These are phyloP conservation scores for Trypanosoma mega DNA, from an alignment of 208 protist genomes.

Conservation along the genomic window DNA sequence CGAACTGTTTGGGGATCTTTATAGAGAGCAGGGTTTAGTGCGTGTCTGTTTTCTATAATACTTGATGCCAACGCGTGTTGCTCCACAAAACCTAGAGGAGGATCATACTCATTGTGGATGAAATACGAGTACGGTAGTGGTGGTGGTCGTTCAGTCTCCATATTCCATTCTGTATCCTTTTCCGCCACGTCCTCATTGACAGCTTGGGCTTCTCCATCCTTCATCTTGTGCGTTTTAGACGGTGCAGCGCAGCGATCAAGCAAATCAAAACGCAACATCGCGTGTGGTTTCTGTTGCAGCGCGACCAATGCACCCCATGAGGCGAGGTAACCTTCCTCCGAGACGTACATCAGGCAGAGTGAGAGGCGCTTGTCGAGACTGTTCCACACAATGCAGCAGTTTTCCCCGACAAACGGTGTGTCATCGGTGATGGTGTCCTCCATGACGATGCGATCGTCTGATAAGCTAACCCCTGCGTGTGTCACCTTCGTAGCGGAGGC, in stretches of 20 bases:
- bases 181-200: neutral
- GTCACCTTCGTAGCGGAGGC: too few species aligned
- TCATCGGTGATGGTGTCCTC: constrained; percentile 75
- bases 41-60: constrained; percentile 63
- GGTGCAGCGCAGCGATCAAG: too few species aligned
- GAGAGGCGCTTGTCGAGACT: constrained; percentile 73
- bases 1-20: constrained; percentile 37
- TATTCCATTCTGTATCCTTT: neutral
- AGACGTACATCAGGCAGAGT: constrained; percentile 79
- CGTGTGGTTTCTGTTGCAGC: constrained; percentile 73
- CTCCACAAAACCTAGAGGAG: constrained; percentile 74
- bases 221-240: too few species aligned
- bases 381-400: constrained; percentile 89
- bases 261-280: constrained; percentile 49
- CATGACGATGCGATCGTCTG: constrained; percentile 35
- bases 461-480: too few species aligned
- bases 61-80: constrained; percentile 68
- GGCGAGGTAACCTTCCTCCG: constrained; percentile 64
- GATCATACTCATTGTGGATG: constrained; percentile 64
- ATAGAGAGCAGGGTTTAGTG: constrained; percentile 44
- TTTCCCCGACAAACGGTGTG: constrained; percentile 80
- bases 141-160: neutral
- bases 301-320: constrained; percentile 74
- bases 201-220: too few species aligned
- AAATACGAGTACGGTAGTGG: constrained; percentile 60